phyloP scores from a whole-genome alignment of 805 yeast species.

The Candida chauliodis region DNA sequence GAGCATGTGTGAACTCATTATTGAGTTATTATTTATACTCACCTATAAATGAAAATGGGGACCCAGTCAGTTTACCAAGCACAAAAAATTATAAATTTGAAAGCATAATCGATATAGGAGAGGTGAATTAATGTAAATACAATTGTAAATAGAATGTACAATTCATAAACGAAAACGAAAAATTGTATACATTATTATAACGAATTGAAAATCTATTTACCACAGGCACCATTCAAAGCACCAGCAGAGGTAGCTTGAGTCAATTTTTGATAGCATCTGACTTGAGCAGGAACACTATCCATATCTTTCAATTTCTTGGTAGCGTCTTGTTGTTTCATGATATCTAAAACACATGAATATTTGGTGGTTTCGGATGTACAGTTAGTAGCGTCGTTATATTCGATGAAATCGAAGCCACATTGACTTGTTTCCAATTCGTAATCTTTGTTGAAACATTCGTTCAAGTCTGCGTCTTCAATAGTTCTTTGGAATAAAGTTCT shows the following conservation, averaged over 20 bases:
- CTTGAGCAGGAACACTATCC: constrained; percentile 12
- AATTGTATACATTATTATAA: not conserved
- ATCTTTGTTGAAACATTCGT: constrained; percentile 10
- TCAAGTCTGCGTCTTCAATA: constrained; percentile 7
- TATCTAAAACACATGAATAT: constrained; percentile 12
- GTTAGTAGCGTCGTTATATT: constrained; percentile 9
- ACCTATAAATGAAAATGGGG: constrained; percentile 53
- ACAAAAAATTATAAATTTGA: constrained; percentile 29
- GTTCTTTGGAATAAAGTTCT: constrained; percentile 9
- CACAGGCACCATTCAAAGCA: constrained; percentile 12
- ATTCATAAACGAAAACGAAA: too few species aligned
- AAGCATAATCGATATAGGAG: constrained; percentile 42
- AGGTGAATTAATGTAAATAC: constrained; percentile 22
- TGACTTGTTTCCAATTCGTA: constrained; percentile 10
- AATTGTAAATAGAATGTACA: not conserved
- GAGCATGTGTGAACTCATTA: constrained; percentile 88
- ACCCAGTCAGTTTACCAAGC: constrained; percentile 54
- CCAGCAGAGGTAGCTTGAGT: constrained; percentile 6
- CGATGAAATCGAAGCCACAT: constrained; percentile 12
- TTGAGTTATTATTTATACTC: constrained; percentile 89
- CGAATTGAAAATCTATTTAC: constrained; percentile 4
- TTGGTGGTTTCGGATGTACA: constrained; percentile 9
- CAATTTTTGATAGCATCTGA: constrained; percentile 11
- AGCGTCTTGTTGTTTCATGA: constrained; percentile 10
- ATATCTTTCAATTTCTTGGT: constrained; percentile 10